Evolutionary conservation across 2,329 filamentous ascomycete species (phyloP), one percentile per base, ranked within the genome.

Genomic region (Aureobasidium namibiae): DNA sequence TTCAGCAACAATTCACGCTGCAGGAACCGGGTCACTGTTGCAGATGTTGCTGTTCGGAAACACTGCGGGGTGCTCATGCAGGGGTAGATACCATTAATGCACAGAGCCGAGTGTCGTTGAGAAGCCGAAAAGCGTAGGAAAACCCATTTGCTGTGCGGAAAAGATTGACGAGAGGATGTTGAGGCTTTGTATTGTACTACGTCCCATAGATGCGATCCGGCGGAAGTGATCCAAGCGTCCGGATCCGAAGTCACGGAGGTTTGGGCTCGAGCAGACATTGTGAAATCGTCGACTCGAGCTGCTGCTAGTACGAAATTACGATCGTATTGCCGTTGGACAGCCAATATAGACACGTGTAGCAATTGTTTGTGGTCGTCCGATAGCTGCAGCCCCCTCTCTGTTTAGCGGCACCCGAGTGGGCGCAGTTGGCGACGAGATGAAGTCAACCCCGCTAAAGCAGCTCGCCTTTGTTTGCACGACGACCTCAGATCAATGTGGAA

Each of bases 381-480:
- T 53, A 41, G 26, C 44, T 36, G 38, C 31, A 42, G 21, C 52
- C 39, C 24, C n/a, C 38, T 56, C 52, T 26, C 23, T 26, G 29
- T 54, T n/a, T 56, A 56, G 49, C 49, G 49, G 49, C 49, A 53
- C 39, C 52, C 52, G 52, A 56, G 52, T 44, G 38, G 38, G 38
- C 39, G 29, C 26, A 56, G 52, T 56, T 44, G n/a, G 52, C 38
- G 50, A 56, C n/a, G 33, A 34, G 10, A 38, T 38, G 24, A 34
- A 14, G 10, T 41, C 8, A 4, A n/a, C 31, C 49, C 23, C 34
- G 21, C 24, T 14, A 4, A 23, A 18, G 49, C 36, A 53, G 34
- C 36, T 53, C 9, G 23, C 38, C 36, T 21, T 41, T 31, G 24
- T 38, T 41, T 38, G 48, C 23, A 11, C 23, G 23, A 34, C 31